Evolutionary conservation across 371 early-diverging fungal genomes (phyloP), one percentile per base, ranked within the genome.

Genomic region (Rhizopus delemar): DNA sequence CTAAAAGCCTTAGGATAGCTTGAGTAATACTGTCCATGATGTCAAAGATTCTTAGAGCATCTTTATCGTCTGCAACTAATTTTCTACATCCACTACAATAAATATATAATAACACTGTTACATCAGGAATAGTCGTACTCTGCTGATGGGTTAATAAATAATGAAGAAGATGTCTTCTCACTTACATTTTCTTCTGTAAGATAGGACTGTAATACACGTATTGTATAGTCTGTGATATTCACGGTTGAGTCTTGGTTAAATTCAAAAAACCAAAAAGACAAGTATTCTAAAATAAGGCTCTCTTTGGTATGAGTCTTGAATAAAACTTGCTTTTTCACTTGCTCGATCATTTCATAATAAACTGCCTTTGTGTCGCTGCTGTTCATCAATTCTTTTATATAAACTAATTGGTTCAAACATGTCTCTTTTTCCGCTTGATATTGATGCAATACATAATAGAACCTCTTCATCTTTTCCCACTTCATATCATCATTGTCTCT

Each of bases 181-280:
- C 29, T 48, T 41, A 56, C 48, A 38, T 13, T 56, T 7, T 48
- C 57, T 6, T 9, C n/a, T 16, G 34, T 39, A 9, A 31, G 32
- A 29, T 7, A 7, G 11, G 32, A 16, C 31, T 32, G 49, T 32
- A 38, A 48, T 36, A 39, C 13, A 11, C 46, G 32, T 3, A 33
- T 15, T 12, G 41, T 22, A 31, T 52, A 57, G 2, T 56, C 46
- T 28, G 46, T 22, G 4, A 62, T 31, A 8, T 22, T 36, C 22
- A 36, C 1, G 0, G 29, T 46, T 0, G 60, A 53, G 15, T 53
- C 8, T 9, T 45, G 36, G 28, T 62, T 39, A 33, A 51, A 52
- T 46, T 62, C 62, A 45, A 39, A 62, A 56, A 62, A 62, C 57
- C 57, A 62, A 1, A 31, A 16, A 8, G 62, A 43, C 5, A 62